Evolutionary conservation across 2,329 filamentous ascomycete genomes (phyloP).

Genomic region (Aureobasidium sp.): DNA sequence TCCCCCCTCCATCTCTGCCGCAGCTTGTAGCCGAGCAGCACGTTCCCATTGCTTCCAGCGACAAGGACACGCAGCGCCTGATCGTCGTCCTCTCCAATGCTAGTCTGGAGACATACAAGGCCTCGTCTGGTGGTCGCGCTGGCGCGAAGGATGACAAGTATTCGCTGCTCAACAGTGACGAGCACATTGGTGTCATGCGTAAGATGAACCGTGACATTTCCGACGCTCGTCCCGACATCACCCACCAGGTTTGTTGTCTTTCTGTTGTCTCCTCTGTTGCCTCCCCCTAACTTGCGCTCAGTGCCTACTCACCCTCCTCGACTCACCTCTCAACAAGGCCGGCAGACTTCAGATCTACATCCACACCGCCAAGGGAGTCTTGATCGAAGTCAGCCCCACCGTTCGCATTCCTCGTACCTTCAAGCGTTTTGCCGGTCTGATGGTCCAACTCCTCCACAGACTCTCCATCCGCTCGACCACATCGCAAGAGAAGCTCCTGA

Average conservation of each 20-base stretch:
- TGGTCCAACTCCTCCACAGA: constrained; percentile 95
- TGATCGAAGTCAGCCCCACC: constrained; percentile 97
- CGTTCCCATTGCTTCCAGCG: constrained; percentile 69
- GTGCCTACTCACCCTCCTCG: constrained; percentile 94
- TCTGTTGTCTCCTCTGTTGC: neutral
- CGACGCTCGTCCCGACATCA: constrained; percentile 94
- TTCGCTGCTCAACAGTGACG: constrained; percentile 94
- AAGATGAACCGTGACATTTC: constrained; percentile 99
- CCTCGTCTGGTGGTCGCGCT: constrained; percentile 54
- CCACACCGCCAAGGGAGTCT: constrained; percentile 90
- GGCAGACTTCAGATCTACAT: constrained; percentile 98
- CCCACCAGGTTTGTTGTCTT: constrained; percentile 72
- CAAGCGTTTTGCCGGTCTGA: constrained; percentile 95
- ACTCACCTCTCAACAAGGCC: constrained; percentile 98
- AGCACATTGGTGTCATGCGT: constrained; percentile 97
- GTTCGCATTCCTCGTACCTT: constrained; percentile 97
- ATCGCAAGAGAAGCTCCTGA: constrained; percentile 93
- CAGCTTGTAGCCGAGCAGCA: constrained; percentile 92
- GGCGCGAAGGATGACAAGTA: constrained; percentile 84
- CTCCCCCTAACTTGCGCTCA: constrained; percentile 35
- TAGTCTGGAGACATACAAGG: constrained; percentile 95
- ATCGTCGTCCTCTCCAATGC: constrained; percentile 97
- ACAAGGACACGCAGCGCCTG: constrained; percentile 84
- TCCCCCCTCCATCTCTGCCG: constrained; percentile 83
- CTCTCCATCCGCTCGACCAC: constrained; percentile 94